These are phyloP conservation scores for Carex myosuroides DNA, from an alignment of 176 grass and related monocot genomes.

Conservation along the genomic window DNA sequence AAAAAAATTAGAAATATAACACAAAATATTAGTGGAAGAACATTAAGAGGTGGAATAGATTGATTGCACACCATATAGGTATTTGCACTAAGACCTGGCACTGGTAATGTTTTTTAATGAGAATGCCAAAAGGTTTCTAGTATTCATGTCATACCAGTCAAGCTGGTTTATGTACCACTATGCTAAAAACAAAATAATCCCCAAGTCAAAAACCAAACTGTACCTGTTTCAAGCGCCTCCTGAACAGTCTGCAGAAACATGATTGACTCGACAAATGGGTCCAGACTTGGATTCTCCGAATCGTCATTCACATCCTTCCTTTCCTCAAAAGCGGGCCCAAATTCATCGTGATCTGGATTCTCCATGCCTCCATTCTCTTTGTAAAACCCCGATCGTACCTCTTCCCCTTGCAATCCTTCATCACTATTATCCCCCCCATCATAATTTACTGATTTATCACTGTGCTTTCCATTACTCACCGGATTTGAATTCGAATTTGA, in stretches of 20 bases:
- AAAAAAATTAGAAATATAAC: not conserved
- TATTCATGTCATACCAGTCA: not conserved
- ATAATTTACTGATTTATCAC: conserved; percentile 25
- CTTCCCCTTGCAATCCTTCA: conserved; percentile 35
- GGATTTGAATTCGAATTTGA: conserved; percentile 35
- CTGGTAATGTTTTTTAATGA: not conserved
- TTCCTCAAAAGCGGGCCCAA: conserved; percentile 9
- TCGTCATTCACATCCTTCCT: conserved; percentile 16
- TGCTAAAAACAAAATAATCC: not conserved
- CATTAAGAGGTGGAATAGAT: conserved; percentile 1
- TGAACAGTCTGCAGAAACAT: conserved; percentile 40
- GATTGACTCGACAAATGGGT: conserved; percentile 34
- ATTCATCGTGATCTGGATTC: conserved; percentile 29
- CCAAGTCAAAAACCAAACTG: not conserved
- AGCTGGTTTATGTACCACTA: not conserved
- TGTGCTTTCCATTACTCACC: conserved; percentile 32
- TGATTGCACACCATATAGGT: not conserved
- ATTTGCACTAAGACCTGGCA: not conserved
- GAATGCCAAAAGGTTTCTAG: not conserved
- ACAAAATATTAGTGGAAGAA: not conserved
- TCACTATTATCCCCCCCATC: conserved; percentile 24
- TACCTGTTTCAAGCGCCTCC: conserved; percentile 77
- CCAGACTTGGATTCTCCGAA: conserved; percentile 11
- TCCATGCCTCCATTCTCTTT: conserved; percentile 29
- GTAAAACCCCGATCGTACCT: conserved; percentile 28